Conservation (phyloP, 2,329 filamentous ascomycete species). For the Torrubiella hemipterigena region DNA sequence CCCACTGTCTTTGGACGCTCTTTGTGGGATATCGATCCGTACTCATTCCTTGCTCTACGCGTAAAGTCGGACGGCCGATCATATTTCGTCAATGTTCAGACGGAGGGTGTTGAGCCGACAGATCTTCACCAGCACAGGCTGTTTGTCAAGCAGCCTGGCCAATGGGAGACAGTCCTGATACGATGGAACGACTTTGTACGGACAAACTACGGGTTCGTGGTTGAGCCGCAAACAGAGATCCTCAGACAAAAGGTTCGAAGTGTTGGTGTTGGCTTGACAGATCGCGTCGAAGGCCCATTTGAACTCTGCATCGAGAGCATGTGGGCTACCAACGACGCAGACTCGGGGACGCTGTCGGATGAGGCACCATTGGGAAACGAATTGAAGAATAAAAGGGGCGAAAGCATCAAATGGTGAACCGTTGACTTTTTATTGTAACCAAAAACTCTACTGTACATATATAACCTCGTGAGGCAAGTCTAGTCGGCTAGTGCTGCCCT, state of each 20-base stretch:
- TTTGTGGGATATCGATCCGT: slow-evolving; percentile 83
- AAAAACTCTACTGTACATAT: neutral
- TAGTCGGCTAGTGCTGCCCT: no score
- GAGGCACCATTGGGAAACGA: slow-evolving; percentile 15
- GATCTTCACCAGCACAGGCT: slow-evolving; percentile 92
- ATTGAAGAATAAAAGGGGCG: slow-evolving; percentile 24
- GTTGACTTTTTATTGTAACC: neutral
- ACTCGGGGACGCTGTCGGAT: slow-evolving; percentile 10
- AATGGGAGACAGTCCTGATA: slow-evolving; percentile 94
- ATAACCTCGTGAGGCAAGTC: neutral
- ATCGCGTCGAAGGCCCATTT: slow-evolving; percentile 79
- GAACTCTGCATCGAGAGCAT: slow-evolving; percentile 75
- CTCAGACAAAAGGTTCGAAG: slow-evolving; percentile 75
- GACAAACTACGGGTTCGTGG: slow-evolving; percentile 83
- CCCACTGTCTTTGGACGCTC: slow-evolving; percentile 76
- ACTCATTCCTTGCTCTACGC: slow-evolving; percentile 74
- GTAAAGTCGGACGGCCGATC: slow-evolving; percentile 83
- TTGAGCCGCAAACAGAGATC: slow-evolving; percentile 88
- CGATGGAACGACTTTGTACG: slow-evolving; percentile 88
- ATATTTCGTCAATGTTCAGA: slow-evolving; percentile 94
- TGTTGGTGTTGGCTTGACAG: slow-evolving; percentile 78
- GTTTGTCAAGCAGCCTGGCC: slow-evolving; percentile 63
- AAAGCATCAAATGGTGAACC: slow-evolving; percentile 24
- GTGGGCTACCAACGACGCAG: slow-evolving; percentile 69
- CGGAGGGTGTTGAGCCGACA: slow-evolving; percentile 84